Conservation (phyloP, 352 stramenopile species). For the Phytophthora multivora region DNA sequence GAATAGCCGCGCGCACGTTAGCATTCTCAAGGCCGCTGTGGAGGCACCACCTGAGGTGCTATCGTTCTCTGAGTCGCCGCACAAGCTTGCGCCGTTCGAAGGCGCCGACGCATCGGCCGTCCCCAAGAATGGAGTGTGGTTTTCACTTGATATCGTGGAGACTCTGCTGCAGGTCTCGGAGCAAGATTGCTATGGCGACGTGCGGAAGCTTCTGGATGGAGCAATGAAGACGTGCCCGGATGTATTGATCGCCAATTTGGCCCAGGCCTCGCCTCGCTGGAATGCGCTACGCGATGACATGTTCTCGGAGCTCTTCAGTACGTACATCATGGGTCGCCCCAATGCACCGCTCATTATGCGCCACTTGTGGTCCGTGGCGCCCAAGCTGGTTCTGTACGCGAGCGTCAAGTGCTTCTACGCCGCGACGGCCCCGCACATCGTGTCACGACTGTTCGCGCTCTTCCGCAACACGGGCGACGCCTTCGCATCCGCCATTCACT, state of each 20-base stretch:
- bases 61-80: conserved; percentile 78
- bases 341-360: conserved; percentile 90
- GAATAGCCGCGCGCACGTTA: conserved; percentile 77
- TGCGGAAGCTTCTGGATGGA: conserved; percentile 77
- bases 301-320: conserved; percentile 87
- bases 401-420: conserved; percentile 90
- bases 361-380: conserved; percentile 83
- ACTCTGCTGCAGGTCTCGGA: conserved; percentile 80
- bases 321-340: conserved; percentile 85
- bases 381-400: conserved; percentile 87
- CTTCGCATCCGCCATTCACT: conserved; percentile 83
- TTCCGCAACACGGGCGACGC: conserved; percentile 86
- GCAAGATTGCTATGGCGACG: conserved; percentile 84
- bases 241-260: conserved; percentile 87
- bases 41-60: conserved; percentile 81
- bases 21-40: conserved; percentile 77
- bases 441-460: conserved; percentile 81
- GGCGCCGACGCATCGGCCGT: conserved; percentile 84
- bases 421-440: conserved; percentile 76
- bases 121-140: conserved; percentile 88
- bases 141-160: conserved; percentile 85
- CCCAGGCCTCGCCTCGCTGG: conserved; percentile 75
- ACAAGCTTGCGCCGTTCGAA: conserved; percentile 86
- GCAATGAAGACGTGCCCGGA: conserved; percentile 87
- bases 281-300: conserved; percentile 85